phyloP scores from a whole-genome alignment of 2,329 filamentous ascomycete species.

The Colletotrichum caudatum region DNA sequence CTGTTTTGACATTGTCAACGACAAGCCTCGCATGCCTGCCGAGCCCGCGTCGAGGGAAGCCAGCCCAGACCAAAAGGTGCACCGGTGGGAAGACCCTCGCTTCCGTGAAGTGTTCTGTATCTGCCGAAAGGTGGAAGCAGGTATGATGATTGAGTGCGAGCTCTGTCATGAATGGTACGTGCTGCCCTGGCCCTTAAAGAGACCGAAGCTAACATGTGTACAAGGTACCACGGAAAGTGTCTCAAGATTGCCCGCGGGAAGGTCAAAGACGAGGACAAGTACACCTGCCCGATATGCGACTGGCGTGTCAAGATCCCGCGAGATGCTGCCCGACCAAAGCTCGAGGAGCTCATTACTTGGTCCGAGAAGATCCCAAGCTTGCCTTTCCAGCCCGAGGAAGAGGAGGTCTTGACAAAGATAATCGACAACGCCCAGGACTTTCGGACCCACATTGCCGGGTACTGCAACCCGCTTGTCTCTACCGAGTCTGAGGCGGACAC shows the following conservation, averaged over 20 bases:
- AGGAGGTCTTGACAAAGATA: slow-evolving; percentile 86
- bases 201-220: not conserved
- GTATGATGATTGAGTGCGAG: slow-evolving; percentile 99
- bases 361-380: slow-evolving; percentile 83
- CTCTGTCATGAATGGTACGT: slow-evolving; percentile 95
- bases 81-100: slow-evolving; percentile 71
- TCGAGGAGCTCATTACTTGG: slow-evolving; percentile 89
- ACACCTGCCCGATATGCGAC: slow-evolving; percentile 97
- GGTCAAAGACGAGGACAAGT: slow-evolving; percentile 98
- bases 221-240: slow-evolving; percentile 96
- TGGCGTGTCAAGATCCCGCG: slow-evolving; percentile 97
- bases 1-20: slow-evolving; percentile 88
- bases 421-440: slow-evolving; percentile 88
- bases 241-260: slow-evolving; percentile 97
- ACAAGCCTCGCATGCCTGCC: slow-evolving; percentile 89
- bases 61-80: slow-evolving; percentile 64
- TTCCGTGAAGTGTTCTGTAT: slow-evolving; percentile 93
- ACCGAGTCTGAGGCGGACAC: slow-evolving; percentile 89
- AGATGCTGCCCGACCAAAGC: slow-evolving; percentile 92
- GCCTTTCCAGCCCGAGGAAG: slow-evolving; percentile 96
- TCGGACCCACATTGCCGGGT: slow-evolving; percentile 82
- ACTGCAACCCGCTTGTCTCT: slow-evolving; percentile 83
- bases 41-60: slow-evolving; percentile 92
- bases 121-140: slow-evolving; percentile 90
- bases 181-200: slow-evolving; percentile 22